These are phyloP conservation scores for Teratosphaeria nubilosa DNA, from an alignment of 2,329 filamentous ascomycete species.

Conservation along the genomic window DNA sequence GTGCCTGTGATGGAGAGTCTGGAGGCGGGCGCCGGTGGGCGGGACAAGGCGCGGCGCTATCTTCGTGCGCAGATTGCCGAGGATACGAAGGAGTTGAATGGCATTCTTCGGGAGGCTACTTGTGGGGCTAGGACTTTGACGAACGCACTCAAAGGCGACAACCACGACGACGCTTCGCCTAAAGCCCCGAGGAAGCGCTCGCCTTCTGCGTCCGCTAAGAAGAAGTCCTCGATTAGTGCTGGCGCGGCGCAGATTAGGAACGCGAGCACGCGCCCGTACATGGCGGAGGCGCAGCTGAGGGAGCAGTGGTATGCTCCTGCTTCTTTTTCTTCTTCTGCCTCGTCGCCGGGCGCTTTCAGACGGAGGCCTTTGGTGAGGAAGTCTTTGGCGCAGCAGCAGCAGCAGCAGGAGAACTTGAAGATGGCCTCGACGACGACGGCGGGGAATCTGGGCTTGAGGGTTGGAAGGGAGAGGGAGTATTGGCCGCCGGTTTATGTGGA, in stretches of 20 bases:
- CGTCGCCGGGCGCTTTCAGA: not conserved
- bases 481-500: not conserved
- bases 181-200: not conserved
- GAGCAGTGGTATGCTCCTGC: not conserved
- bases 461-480: not conserved
- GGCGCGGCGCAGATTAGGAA: not conserved
- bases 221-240: not conserved
- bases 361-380: not conserved
- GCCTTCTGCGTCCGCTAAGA: not conserved
- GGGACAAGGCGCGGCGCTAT: constrained; percentile 36
- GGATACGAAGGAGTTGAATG: constrained; percentile 1
- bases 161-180: not conserved
- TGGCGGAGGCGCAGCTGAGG: not conserved
- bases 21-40: constrained; percentile 20
- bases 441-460: not conserved
- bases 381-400: not conserved
- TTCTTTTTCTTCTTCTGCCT: not conserved
- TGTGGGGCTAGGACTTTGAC: not conserved
- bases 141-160: not conserved
- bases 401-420: not conserved
- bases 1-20: constrained; percentile 67
- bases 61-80: constrained; percentile 72
- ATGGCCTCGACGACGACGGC: not conserved
- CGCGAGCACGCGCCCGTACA: not conserved
- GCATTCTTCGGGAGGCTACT: not conserved